These are phyloP conservation scores for Ormosia semicastrata DNA, from an alignment of 306 rosid genomes.

Conservation along the genomic window DNA sequence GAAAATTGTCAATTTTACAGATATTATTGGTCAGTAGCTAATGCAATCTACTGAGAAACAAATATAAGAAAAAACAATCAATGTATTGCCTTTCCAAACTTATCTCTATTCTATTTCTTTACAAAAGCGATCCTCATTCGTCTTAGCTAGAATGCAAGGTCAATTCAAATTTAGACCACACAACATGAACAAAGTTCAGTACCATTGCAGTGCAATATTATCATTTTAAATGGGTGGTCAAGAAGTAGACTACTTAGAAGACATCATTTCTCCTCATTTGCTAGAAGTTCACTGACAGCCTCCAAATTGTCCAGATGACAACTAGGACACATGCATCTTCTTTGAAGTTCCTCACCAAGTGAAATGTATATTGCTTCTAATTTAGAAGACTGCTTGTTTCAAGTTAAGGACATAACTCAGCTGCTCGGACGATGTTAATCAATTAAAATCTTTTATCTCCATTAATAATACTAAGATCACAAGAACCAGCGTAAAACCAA, in stretches of 20 bases:
- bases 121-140: constrained; percentile 1
- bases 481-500: constrained; percentile 19
- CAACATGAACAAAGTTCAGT: not conserved
- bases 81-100: not conserved
- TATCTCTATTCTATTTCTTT: not conserved
- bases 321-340: constrained; percentile 62
- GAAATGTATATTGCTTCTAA: constrained; percentile 48
- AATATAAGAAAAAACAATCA: constrained; percentile 18
- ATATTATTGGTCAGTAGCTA: not conserved
- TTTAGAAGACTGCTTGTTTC: constrained; percentile 61
- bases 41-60: constrained; percentile 3
- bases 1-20: not conserved
- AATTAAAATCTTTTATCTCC: not conserved
- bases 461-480: not conserved
- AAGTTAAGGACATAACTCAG: constrained; percentile 52
- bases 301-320: constrained; percentile 73
- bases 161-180: not conserved
- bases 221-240: not conserved
- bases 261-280: constrained; percentile 41
- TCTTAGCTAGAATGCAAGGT: constrained; percentile 3
- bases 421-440: not conserved
- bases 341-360: constrained; percentile 73
- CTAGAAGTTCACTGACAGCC: constrained; percentile 43
- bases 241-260: constrained; percentile 39
- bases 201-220: not conserved